Evolutionary conservation across 2,329 filamentous ascomycete genomes (phyloP).

Genomic region (Colletotrichum siamense): DNA sequence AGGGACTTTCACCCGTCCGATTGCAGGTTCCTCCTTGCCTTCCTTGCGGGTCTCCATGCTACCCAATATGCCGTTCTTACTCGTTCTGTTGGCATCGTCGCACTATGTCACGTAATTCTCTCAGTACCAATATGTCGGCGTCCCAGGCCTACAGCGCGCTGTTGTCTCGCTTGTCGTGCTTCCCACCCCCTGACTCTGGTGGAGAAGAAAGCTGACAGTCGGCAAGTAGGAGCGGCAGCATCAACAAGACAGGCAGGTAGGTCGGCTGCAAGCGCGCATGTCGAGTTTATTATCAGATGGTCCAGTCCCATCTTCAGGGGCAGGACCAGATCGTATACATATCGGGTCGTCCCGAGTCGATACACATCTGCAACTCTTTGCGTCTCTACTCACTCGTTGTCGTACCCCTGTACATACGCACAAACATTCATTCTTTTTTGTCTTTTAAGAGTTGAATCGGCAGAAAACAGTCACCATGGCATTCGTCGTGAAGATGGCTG

Average conservation of each 20-base stretch:
- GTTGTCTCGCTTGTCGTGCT: neutral
- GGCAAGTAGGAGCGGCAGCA: neutral
- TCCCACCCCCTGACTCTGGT: neutral
- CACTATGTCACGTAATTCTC: neutral
- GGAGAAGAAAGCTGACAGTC: neutral
- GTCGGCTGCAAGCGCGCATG: neutral
- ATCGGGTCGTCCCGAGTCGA: slow-evolving; percentile 5
- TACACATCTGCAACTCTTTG: neutral
- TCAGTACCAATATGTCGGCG: neutral
- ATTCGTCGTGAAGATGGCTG: slow-evolving; percentile 6
- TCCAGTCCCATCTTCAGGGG: neutral
- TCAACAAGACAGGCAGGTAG: neutral
- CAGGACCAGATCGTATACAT: neutral
- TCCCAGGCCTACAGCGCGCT: neutral
- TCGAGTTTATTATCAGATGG: neutral
- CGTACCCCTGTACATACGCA: slow-evolving; percentile 2
- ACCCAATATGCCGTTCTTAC: neutral
- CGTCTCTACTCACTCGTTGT: neutral
- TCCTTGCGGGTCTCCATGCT: neutral
- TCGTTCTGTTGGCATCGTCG: neutral
- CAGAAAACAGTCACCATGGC: neutral
- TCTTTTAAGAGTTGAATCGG: neutral
- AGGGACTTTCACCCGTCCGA: neutral
- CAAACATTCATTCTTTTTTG: neutral
- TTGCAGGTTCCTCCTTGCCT: neutral